phyloP scores from a whole-genome alignment of 108 stramenopile genomes.

The Phaeodactylum tricornutum region DNA sequence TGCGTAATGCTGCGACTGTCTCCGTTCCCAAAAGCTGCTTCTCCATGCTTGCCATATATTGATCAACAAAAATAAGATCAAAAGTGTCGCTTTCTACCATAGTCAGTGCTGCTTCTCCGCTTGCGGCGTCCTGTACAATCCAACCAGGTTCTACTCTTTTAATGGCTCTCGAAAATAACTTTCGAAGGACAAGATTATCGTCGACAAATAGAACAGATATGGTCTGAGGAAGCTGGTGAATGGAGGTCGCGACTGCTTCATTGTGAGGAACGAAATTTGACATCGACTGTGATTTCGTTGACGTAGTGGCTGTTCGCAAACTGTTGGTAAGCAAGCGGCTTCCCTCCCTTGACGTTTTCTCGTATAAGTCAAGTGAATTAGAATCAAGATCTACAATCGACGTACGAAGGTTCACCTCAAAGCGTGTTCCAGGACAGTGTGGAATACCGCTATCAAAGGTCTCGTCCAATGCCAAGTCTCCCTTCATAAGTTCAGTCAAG shows the following conservation, averaged over 20 bases:
- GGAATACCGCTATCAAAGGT: slow-evolving; percentile 21
- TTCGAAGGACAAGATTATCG: slow-evolving; percentile 28
- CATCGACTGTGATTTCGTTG: no score
- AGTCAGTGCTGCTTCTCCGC: slow-evolving; percentile 23
- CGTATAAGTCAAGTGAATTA: no score
- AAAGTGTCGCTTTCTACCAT: slow-evolving; percentile 15
- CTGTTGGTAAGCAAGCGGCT: no score
- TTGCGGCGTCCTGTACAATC: slow-evolving; percentile 23
- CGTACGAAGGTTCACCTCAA: no score
- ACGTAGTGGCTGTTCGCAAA: no score
- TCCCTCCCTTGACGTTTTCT: no score
- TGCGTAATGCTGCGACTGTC: slow-evolving; percentile 26
- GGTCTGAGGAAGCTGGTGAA: slow-evolving; percentile 5
- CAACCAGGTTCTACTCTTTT: slow-evolving; percentile 13
- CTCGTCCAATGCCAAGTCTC: slow-evolving; percentile 29
- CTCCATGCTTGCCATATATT: slow-evolving; percentile 33
- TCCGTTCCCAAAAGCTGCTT: slow-evolving; percentile 52
- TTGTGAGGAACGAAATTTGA: no score
- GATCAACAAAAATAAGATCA: slow-evolving; percentile 20
- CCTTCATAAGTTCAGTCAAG: slow-evolving; percentile 22
- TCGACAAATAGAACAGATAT: slow-evolving; percentile 23
- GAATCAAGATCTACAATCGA: no score
- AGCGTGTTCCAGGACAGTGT: slow-evolving; percentile 26
- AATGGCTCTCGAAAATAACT: slow-evolving; percentile 16
- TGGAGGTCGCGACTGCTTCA: neutral